phyloP scores from a whole-genome alignment of 768 basidiomycete genomes.

The Crassisporium funariophilum region DNA sequence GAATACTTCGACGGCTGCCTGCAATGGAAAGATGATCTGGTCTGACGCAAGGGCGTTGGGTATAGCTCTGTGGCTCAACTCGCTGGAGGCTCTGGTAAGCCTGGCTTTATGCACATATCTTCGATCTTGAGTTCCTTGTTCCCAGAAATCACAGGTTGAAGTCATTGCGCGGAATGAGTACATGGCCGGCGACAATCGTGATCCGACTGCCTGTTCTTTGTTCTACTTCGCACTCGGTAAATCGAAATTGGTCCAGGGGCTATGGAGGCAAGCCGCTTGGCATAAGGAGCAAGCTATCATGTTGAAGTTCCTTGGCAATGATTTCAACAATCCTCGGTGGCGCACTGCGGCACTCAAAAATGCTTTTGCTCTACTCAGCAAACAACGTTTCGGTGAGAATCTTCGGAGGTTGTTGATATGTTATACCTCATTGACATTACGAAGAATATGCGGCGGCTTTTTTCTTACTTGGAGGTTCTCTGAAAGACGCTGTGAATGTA shows the following conservation, averaged over 20 bases:
- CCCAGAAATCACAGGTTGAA: constrained; percentile 81
- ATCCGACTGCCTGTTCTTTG: constrained; percentile 87
- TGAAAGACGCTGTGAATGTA: constrained; percentile 91
- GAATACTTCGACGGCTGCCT: constrained; percentile 67
- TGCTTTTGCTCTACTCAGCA: constrained; percentile 88
- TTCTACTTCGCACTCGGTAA: constrained; percentile 96
- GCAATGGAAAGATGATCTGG: constrained; percentile 89
- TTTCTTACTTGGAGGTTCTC: constrained; percentile 86
- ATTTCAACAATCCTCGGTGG: constrained; percentile 86
- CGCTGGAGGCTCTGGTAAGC: constrained; percentile 75
- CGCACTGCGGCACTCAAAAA: constrained; percentile 94
- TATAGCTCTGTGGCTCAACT: constrained; percentile 85
- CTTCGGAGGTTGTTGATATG: neutral
- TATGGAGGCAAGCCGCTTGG: constrained; percentile 95
- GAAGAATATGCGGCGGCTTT: constrained; percentile 98
- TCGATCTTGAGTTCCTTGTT: constrained; percentile 3
- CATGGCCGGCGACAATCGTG: constrained; percentile 82
- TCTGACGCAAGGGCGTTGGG: constrained; percentile 85
- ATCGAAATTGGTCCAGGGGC: constrained; percentile 85
- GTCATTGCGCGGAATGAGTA: constrained; percentile 90
- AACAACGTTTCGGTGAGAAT: constrained; percentile 84
- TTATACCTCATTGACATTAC: constrained; percentile 7
- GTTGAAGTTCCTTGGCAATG: constrained; percentile 91
- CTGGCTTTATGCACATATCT: constrained; percentile 1
- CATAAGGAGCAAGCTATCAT: constrained; percentile 87